Evolutionary conservation across 768 basidiomycete species (phyloP).

Genomic region (Termitomyces titanicus): DNA sequence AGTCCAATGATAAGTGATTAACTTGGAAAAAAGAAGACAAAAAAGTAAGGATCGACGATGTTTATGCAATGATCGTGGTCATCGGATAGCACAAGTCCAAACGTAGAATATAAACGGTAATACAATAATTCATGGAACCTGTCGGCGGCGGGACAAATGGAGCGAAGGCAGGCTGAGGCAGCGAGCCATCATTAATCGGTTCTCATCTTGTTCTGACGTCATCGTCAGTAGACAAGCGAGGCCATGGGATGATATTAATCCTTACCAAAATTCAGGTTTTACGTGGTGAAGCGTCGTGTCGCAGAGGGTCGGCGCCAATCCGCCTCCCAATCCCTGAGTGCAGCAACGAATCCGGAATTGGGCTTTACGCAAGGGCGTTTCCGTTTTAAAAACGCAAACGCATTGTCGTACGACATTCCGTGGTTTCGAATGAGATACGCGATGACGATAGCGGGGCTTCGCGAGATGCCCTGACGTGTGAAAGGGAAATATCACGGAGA

Average conservation of each 20-base stretch:
- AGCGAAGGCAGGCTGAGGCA: too few species aligned
- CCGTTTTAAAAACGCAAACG: slow-evolving; percentile 54
- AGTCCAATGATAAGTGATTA: neutral
- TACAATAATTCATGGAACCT: too few species aligned
- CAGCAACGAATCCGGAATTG: slow-evolving; percentile 69
- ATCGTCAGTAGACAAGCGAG: neutral
- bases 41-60: neutral
- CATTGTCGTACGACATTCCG: slow-evolving; percentile 69
- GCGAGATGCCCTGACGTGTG: slow-evolving; percentile 62
- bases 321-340: slow-evolving; percentile 56
- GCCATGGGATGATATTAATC: neutral
- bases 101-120: too few species aligned
- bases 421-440: slow-evolving; percentile 77
- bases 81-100: neutral
- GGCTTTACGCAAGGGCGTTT: slow-evolving; percentile 74
- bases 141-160: too few species aligned
- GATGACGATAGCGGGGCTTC: slow-evolving; percentile 71
- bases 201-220: neutral
- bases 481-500: slow-evolving; percentile 3
- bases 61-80: neutral
- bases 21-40: neutral
- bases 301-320: slow-evolving; percentile 19
- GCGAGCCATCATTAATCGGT: too few species aligned
- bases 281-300: slow-evolving; percentile 19
- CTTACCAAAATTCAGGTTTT: neutral